These are phyloP conservation scores for Scopulariopsis brevicaulis DNA, from an alignment of 2,329 filamentous ascomycete genomes.

Conservation along the genomic window DNA sequence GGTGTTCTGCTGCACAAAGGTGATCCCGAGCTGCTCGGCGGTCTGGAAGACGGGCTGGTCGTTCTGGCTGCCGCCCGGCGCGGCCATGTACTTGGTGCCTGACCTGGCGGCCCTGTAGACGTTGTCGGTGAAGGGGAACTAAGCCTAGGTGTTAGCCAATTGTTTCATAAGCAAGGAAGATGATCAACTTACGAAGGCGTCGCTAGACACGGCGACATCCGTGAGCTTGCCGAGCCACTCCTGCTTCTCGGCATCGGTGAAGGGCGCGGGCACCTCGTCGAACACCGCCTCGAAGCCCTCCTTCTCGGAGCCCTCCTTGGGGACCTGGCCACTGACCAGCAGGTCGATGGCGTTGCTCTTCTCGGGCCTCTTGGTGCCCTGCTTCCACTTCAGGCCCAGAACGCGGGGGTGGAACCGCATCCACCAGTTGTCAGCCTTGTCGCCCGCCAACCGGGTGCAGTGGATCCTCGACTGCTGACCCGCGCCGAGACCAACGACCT, in stretches of 20 bases:
- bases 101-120: conserved; percentile 84
- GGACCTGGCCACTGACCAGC: conserved; percentile 82
- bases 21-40: conserved; percentile 83
- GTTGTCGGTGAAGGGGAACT: conserved; percentile 99
- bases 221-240: conserved; percentile 76
- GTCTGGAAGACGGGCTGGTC: conserved; percentile 75
- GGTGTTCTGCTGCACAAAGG: conserved; percentile 89
- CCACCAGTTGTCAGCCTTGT: conserved; percentile 99
- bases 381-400: conserved; percentile 88
- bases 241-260: conserved; percentile 73
- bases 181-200: conserved; percentile 70
- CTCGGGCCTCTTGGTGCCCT: conserved; percentile 89
- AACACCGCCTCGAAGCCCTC: conserved; percentile 83
- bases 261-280: conserved; percentile 73
- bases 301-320: conserved; percentile 71
- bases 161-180: not conserved
- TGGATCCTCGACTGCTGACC: conserved; percentile 97
- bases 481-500: conserved; percentile 86
- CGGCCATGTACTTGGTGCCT: conserved; percentile 91
- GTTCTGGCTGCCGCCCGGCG: conserved; percentile 83
- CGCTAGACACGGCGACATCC: conserved; percentile 78
- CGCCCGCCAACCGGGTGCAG: conserved; percentile 92
- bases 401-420: conserved; percentile 92
- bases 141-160: conserved; percentile 12
- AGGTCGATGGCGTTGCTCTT: conserved; percentile 98